phyloP scores from a whole-genome alignment of 306 rosid genomes.

The Cucurbita moschata region DNA sequence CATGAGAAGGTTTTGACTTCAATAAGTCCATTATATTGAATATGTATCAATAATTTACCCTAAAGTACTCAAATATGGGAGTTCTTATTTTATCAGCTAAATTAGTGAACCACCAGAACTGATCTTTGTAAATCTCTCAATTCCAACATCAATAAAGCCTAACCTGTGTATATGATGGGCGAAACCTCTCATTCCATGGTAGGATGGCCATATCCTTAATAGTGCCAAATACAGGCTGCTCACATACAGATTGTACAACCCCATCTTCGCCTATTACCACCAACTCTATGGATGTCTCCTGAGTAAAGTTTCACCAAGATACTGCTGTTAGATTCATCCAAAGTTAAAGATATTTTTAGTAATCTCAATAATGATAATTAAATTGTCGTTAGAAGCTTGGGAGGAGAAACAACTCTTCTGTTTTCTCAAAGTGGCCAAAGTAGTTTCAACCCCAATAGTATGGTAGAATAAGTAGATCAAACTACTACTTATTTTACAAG shows the following conservation, averaged over 20 bases:
- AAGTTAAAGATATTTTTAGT: background rate
- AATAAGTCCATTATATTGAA: background rate
- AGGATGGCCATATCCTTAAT: constrained; percentile 74
- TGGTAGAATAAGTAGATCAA: background rate
- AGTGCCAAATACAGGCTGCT: constrained; percentile 84
- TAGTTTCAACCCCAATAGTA: background rate
- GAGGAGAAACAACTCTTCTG: background rate
- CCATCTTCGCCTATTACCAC: constrained; percentile 68
- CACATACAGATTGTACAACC: constrained; percentile 63
- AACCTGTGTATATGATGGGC: constrained; percentile 43
- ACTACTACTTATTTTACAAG: background rate
- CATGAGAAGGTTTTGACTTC: background rate
- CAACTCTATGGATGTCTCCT: constrained; percentile 92
- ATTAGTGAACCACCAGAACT: background rate
- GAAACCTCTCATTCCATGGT: constrained; percentile 65
- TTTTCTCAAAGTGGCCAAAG: background rate
- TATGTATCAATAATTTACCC: background rate
- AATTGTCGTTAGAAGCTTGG: background rate
- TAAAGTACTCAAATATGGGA: background rate
- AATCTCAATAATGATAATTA: background rate
- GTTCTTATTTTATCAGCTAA: background rate
- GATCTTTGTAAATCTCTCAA: background rate
- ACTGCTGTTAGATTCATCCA: background rate
- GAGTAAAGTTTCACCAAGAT: constrained; percentile 2
- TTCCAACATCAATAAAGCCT: background rate